These are phyloP conservation scores for Sambucus nigra DNA, from an alignment of 129 eudicot genomes.

Conservation along the genomic window DNA sequence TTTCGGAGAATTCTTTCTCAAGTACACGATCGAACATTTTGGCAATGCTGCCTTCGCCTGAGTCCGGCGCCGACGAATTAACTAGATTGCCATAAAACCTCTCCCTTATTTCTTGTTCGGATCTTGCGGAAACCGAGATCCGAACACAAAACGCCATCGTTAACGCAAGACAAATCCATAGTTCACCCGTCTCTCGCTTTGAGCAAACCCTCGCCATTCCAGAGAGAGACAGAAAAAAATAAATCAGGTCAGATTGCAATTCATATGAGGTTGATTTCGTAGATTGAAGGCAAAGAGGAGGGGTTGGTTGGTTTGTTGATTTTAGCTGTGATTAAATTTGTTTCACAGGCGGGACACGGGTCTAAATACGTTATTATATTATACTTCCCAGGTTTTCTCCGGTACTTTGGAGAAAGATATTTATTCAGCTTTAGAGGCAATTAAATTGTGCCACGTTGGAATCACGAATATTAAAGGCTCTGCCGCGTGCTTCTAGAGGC, in stretches of 20 bases:
- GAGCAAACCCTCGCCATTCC: slow-evolving; percentile 39
- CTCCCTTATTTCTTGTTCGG: slow-evolving; percentile 70
- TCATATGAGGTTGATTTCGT: neutral
- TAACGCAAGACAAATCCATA: slow-evolving; percentile 14
- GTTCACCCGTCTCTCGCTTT: slow-evolving; percentile 17
- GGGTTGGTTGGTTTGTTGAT: neutral
- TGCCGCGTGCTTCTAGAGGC: no score
- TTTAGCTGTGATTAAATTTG: neutral
- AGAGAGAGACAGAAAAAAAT: slow-evolving; percentile 9
- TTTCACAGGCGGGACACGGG: slow-evolving; percentile 2
- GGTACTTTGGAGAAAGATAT: no score
- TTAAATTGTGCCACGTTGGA: no score
- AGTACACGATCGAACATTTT: slow-evolving; percentile 83
- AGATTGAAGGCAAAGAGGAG: neutral
- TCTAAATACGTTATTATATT: no score
- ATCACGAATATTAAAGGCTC: no score
- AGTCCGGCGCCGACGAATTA: slow-evolving; percentile 60
- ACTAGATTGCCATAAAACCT: slow-evolving; percentile 72
- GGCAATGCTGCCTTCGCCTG: slow-evolving; percentile 71
- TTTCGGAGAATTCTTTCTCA: slow-evolving; percentile 82
- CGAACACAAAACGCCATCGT: slow-evolving; percentile 21
- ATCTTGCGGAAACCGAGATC: slow-evolving; percentile 37
- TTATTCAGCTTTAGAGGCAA: no score
- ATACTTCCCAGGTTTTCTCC: no score
- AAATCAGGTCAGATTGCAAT: neutral